A percentile compares a stretch with the other conserved stretches of the same genome.
Conservation (phyloP, 2,329 filamentous ascomycete genomes). For the Beauveria sp. region DNA sequence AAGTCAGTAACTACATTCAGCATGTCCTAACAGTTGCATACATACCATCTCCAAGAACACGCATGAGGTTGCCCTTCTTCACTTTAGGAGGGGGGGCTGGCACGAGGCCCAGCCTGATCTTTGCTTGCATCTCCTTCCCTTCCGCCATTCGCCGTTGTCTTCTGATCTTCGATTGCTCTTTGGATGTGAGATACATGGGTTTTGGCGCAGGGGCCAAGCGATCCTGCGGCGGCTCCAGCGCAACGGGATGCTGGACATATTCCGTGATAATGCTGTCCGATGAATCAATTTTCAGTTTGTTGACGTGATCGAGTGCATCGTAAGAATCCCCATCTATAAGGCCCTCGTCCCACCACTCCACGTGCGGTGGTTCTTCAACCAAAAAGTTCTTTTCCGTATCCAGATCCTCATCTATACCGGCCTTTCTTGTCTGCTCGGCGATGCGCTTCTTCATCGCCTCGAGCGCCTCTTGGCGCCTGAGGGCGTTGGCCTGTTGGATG, state of each 20-base stretch:
- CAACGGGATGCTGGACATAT: slow-evolving; percentile 88
- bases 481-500: slow-evolving; percentile 84
- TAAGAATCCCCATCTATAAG: slow-evolving; percentile 71
- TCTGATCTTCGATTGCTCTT: slow-evolving; percentile 85
- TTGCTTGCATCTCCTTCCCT: slow-evolving; percentile 91
- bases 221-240: slow-evolving; percentile 86
- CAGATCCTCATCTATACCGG: slow-evolving; percentile 86
- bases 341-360: slow-evolving; percentile 98
- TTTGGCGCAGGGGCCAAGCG: slow-evolving; percentile 72
- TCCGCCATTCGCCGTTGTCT: slow-evolving; percentile 87
- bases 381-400: slow-evolving; percentile 86
- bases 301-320: slow-evolving; percentile 56
- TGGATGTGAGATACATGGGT: slow-evolving; percentile 83
- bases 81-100: slow-evolving; percentile 91
- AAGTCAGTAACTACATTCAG: slow-evolving; percentile 12
- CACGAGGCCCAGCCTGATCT: slow-evolving; percentile 83
- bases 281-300: slow-evolving; percentile 63
- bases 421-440: slow-evolving; percentile 76
- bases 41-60: slow-evolving; percentile 74
- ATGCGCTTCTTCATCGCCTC: slow-evolving; percentile 95
- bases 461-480: slow-evolving; percentile 78
- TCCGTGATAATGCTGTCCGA: slow-evolving; percentile 82
- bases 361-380: slow-evolving; percentile 72
- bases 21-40: slow-evolving; percentile 23
- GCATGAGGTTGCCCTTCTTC: slow-evolving; percentile 96